Percentiles rank a stretch among this genome's conserved stretches.
phyloP scores from a whole-genome alignment of 148 eudicot genomes.

The Silene latifolia region DNA sequence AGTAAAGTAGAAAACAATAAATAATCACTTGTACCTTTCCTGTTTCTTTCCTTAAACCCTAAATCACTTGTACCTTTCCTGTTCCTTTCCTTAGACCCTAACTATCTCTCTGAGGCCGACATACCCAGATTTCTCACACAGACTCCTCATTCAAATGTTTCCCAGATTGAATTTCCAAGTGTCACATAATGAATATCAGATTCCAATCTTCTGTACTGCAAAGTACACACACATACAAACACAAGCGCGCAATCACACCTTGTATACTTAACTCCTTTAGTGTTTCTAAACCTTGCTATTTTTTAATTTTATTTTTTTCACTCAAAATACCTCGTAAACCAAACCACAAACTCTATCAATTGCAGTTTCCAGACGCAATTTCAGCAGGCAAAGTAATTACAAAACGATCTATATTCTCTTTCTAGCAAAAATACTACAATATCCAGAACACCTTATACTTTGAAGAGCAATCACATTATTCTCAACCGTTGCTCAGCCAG shows the following conservation, averaged over 20 bases:
- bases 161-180: neutral
- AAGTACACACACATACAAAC: neutral
- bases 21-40: neutral
- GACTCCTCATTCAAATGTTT: neutral
- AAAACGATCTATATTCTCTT: neutral
- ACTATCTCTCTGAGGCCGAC: neutral
- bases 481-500: too few species aligned
- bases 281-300: neutral
- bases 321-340: neutral
- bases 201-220: neutral
- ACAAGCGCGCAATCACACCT: too few species aligned
- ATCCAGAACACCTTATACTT: neutral
- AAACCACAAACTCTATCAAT: neutral
- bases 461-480: neutral
- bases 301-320: too few species aligned
- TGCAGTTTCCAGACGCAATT: neutral
- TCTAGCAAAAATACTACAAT: neutral
- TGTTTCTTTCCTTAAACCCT: neutral
- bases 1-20: neutral
- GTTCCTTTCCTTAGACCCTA: neutral
- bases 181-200: neutral
- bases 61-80: neutral
- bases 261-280: neutral
- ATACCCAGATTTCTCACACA: neutral
- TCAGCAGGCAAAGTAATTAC: neutral